phyloP scores from a whole-genome alignment of 2,329 filamentous ascomycete genomes.

The Didymella pomorum region DNA sequence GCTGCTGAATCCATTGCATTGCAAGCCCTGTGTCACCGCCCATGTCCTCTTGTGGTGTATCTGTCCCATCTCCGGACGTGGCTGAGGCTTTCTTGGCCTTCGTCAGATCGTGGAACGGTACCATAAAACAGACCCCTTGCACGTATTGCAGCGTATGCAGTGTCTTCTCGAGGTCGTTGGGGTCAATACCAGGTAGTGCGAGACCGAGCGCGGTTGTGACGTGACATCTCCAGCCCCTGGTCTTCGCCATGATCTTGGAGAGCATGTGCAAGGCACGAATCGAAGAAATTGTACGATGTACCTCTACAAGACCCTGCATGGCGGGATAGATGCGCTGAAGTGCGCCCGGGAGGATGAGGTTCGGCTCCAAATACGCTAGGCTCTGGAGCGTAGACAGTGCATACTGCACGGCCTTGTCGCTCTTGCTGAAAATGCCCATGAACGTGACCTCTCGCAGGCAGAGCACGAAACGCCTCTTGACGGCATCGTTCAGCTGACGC shows the following conservation, averaged over 20 bases:
- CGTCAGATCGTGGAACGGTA: slow-evolving; percentile 86
- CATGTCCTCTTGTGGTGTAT: slow-evolving; percentile 45
- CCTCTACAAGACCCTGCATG: slow-evolving; percentile 94
- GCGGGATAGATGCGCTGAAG: slow-evolving; percentile 96
- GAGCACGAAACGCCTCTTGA: slow-evolving; percentile 89
- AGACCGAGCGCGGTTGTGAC: slow-evolving; percentile 93
- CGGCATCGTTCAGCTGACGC: slow-evolving; percentile 77
- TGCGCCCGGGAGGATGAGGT: slow-evolving; percentile 89
- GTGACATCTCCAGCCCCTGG: slow-evolving; percentile 96
- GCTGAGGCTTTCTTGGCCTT: slow-evolving; percentile 56
- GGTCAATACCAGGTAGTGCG: slow-evolving; percentile 92
- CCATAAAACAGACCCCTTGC: slow-evolving; percentile 93
- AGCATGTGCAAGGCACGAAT: slow-evolving; percentile 91
- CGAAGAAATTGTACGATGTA: slow-evolving; percentile 94
- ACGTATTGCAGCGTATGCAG: slow-evolving; percentile 94
- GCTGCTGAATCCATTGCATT: slow-evolving; percentile 90
- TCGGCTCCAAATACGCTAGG: slow-evolving; percentile 87
- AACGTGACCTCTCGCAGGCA: slow-evolving; percentile 92
- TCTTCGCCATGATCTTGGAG: slow-evolving; percentile 86
- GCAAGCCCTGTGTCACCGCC: slow-evolving; percentile 66
- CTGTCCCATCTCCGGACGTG: slow-evolving; percentile 34
- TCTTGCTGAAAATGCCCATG: slow-evolving; percentile 98
- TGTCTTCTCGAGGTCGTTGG: slow-evolving; percentile 97
- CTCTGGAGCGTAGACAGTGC: slow-evolving; percentile 90
- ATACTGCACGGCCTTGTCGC: slow-evolving; percentile 87